Base-by-base conservation (phyloP, 768 basidiomycete genomes). In the Pulveroboletus sp. region DNA sequence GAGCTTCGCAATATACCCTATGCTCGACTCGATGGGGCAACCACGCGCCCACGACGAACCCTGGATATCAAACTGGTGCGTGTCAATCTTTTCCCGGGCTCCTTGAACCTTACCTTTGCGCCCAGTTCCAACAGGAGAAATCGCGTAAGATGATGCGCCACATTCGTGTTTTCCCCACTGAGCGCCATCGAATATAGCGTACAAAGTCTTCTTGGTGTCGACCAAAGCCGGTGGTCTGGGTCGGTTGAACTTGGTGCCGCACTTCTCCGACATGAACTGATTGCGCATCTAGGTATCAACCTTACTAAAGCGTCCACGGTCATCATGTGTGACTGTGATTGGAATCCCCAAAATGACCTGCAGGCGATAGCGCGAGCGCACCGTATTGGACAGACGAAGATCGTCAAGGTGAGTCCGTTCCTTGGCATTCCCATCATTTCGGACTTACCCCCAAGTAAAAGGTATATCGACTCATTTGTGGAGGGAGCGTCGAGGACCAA, bases 311-410 rank as follows among this genome's bases (percentile, higher is more conserved):
- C 90, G 5, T 79, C 87, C 39, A 84, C 81, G 4, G 87, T 89
- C 53, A 82, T 90, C 61, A 85, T 91, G 75, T 86, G 84, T 55
- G 89, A 91, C 63, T 78, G 75, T 0, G 80, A 81, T 39, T 82
- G 81, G 80, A 82, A 82, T 62, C 81, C 81, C 14, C 79, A 90
- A 64, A 90, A 88, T 62, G 90, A 92, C 63, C 69, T 91, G 6
- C 89, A 91, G 67, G 90, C 90, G 1, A 89, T 91, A 64, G 90
- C 90, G 20, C 76, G 90, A 35, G 90, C 90, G 0, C 90, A 91
- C 64, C 79, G 90, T 10, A 86, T 88, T 45, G 87, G 87, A 6
- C 87, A 89, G 63, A 86, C 78, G 43, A 86, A 85, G 58, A 70
- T 70, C 21, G 87, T 89, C 51, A 79, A 85, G 64, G 80, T 81